Conservation (phyloP, 2,329 filamentous ascomycete species). For the Ascomycota sp. region DNA sequence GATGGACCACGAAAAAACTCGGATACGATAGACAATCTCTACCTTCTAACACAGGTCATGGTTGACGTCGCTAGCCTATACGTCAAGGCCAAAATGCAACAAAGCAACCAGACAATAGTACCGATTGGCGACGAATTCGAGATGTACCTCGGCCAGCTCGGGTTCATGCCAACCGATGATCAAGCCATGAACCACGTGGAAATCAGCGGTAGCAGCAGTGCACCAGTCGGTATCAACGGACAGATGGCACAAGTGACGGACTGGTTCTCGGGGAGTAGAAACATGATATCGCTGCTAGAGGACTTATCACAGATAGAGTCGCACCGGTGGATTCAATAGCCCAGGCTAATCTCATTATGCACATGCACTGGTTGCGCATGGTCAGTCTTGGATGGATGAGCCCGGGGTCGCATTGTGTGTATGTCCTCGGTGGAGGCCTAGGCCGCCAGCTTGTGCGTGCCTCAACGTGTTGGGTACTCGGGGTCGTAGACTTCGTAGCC, state of each 20-base stretch:
- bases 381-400: too few relatives aligned
- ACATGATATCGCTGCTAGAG: conserved; percentile 45
- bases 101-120: conserved; percentile 22
- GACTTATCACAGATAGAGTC: conserved; percentile 27
- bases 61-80: conserved; percentile 40
- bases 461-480: conserved; percentile 33
- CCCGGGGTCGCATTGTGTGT: too few relatives aligned
- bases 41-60: conserved; percentile 41
- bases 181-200: conserved; percentile 8
- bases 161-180: conserved; percentile 29
- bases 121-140: conserved; percentile 40
- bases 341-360: background rate
- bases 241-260: conserved; percentile 32
- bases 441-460: background rate
- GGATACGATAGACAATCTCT: conserved; percentile 37
- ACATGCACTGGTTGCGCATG: too few relatives aligned
- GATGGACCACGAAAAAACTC: conserved; percentile 29
- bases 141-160: conserved; percentile 42
- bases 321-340: conserved; percentile 13
- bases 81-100: conserved; percentile 34
- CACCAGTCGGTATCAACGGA: conserved; percentile 7
- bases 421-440: too few relatives aligned
- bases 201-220: conserved; percentile 4
- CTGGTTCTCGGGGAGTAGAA: conserved; percentile 45
- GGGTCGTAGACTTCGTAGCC: conserved; percentile 51